Conservation (phyloP, 768 basidiomycete species). For the Neoboletus brunneissimus region DNA sequence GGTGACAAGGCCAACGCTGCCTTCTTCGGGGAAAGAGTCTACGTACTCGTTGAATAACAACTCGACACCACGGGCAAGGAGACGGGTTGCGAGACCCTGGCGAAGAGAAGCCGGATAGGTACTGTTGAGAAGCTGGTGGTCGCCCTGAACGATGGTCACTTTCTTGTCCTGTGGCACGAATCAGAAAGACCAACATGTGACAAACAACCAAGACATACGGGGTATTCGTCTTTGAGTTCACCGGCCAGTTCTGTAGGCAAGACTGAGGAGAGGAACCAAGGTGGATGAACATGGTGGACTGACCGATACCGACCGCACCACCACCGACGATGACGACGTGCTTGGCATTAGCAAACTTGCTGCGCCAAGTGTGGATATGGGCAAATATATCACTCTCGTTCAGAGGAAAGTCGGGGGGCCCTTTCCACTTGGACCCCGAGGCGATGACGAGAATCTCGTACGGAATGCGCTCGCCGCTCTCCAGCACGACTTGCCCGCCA, state of each 20-base stretch:
- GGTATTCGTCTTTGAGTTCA: constrained; percentile 42
- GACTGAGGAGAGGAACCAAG: neutral
- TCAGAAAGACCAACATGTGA: constrained; percentile 7
- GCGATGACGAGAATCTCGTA: constrained; percentile 61
- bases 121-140: constrained; percentile 51
- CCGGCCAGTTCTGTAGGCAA: constrained; percentile 39
- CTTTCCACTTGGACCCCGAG: constrained; percentile 55
- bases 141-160: constrained; percentile 61
- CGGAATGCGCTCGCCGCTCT: constrained; percentile 44
- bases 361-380: constrained; percentile 33
- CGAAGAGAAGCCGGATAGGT: constrained; percentile 56
- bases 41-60: constrained; percentile 52
- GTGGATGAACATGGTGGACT: constrained; percentile 1
- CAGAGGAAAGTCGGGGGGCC: constrained; percentile 45
- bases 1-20: constrained; percentile 42
- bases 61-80: constrained; percentile 45
- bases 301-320: constrained; percentile 54
- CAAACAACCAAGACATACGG: constrained; percentile 27
- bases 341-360: constrained; percentile 33
- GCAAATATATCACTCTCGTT: constrained; percentile 25
- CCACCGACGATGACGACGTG: constrained; percentile 54
- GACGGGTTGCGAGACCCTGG: constrained; percentile 40
- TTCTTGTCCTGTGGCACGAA: constrained; percentile 31
- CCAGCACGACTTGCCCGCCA: constrained; percentile 51
- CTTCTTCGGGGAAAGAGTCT: constrained; percentile 42